A percentile compares a stretch with the other conserved stretches of the same genome.
phyloP scores from a whole-genome alignment of 2,329 filamentous ascomycete genomes.

The Dothidotthia symphoricarpi region DNA sequence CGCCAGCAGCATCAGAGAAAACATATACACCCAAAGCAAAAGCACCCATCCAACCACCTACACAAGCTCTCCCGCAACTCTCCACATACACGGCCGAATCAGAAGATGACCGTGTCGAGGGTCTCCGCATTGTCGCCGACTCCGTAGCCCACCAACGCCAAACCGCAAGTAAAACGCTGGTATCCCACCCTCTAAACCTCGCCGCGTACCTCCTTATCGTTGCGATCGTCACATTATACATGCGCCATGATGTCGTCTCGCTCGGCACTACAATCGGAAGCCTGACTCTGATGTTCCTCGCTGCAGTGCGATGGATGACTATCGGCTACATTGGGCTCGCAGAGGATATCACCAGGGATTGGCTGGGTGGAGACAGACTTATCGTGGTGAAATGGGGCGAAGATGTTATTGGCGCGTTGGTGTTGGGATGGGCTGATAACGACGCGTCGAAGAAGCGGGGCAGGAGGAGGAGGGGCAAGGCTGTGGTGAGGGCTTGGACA shows the following conservation, averaged over 20 bases:
- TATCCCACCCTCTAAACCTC: conserved; percentile 40
- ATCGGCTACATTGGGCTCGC: conserved; percentile 63
- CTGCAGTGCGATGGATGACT: conserved; percentile 60
- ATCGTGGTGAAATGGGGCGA: conserved; percentile 67
- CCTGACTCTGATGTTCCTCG: conserved; percentile 62
- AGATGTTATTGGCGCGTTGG: conserved; percentile 67
- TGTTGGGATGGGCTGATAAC: conserved; percentile 63
- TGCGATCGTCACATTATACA: conserved; percentile 41
- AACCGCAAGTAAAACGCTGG: conserved; percentile 59
- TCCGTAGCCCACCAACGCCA: conserved; percentile 80
- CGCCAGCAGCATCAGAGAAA: conserved; percentile 34
- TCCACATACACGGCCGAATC: conserved; percentile 55
- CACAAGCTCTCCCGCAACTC: conserved; percentile 54
- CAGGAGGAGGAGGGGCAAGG: conserved; percentile 59
- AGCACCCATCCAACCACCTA: conserved; percentile 19
- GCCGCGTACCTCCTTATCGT: conserved; percentile 42
- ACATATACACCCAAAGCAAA: conserved; percentile 40
- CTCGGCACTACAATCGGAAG: conserved; percentile 60
- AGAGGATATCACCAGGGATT: conserved; percentile 61
- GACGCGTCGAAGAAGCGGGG: conserved; percentile 46
- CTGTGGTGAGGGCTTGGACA: conserved; percentile 80
- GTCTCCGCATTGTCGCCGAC: conserved; percentile 73
- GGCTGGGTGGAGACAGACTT: conserved; percentile 53
- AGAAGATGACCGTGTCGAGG: conserved; percentile 62
- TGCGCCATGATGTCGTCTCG: conserved; percentile 55